Evolutionary conservation across 345 rosid genomes (phyloP).

Genomic region (thale cress (Arabidopsis thaliana)): TAIR10.1 NC_003076.8:171001-171500

Average conservation of each 20-base stretch:
- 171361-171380: background rate
- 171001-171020: constrained; percentile 62
- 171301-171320: background rate
- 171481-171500: constrained; percentile 15
- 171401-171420: background rate
- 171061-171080: constrained; percentile 54
- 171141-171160: constrained; percentile 26
- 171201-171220: constrained; percentile 33
- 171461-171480: background rate
- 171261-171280: background rate
- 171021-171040: constrained; percentile 61
- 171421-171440: background rate
- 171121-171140: constrained; percentile 26
- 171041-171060: constrained; percentile 61
- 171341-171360: background rate
- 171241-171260: constrained; percentile 24
- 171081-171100: constrained; percentile 46
- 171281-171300: background rate
- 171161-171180: constrained; percentile 7
- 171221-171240: constrained; percentile 14
- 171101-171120: background rate
- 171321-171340: background rate
- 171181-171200: constrained; percentile 44
- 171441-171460: background rate
- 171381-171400: background rate